Percentiles rank a stretch among this genome's conserved stretches.
Evolutionary conservation across 768 basidiomycete genomes (phyloP).

Genomic region (Suillus subaureus): DNA sequence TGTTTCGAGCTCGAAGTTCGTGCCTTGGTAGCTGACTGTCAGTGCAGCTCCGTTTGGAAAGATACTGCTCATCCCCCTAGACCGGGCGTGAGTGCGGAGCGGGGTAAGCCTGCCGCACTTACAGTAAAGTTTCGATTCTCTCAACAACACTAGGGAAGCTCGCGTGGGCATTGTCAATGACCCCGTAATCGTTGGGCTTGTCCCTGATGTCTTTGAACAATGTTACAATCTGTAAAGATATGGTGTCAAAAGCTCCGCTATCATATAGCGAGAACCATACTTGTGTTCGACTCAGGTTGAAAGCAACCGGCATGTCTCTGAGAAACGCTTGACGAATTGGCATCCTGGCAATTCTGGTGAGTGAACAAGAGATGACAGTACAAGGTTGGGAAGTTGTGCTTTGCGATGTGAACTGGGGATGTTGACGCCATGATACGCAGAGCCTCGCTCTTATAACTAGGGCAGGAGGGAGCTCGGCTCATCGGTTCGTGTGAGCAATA

Average conservation of each 20-base stretch:
- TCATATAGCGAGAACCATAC: neutral
- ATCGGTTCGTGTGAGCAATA: too few species aligned
- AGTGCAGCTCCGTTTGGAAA: neutral
- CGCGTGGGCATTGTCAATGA: neutral
- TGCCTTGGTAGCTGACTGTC: conserved; percentile 1
- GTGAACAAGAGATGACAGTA: too few species aligned
- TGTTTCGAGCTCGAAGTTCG: neutral
- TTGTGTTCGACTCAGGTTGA: neutral
- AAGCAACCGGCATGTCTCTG: too few species aligned
- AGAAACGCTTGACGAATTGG: too few species aligned
- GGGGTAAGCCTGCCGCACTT: neutral
- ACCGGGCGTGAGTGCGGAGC: neutral
- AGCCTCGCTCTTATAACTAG: too few species aligned
- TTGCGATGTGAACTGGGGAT: too few species aligned
- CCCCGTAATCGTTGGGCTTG: neutral
- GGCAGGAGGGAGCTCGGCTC: too few species aligned
- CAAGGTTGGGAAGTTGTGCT: too few species aligned
- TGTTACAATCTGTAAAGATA: neutral
- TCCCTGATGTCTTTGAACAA: neutral
- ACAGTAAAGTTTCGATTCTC: neutral
- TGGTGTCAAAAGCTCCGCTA: neutral
- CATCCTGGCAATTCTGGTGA: too few species aligned
- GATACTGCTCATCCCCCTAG: neutral
- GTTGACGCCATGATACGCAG: too few species aligned
- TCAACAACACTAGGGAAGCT: neutral